Evolutionary conservation across 768 basidiomycete species (phyloP).

Genomic region (Jaapia argillacea): DNA sequence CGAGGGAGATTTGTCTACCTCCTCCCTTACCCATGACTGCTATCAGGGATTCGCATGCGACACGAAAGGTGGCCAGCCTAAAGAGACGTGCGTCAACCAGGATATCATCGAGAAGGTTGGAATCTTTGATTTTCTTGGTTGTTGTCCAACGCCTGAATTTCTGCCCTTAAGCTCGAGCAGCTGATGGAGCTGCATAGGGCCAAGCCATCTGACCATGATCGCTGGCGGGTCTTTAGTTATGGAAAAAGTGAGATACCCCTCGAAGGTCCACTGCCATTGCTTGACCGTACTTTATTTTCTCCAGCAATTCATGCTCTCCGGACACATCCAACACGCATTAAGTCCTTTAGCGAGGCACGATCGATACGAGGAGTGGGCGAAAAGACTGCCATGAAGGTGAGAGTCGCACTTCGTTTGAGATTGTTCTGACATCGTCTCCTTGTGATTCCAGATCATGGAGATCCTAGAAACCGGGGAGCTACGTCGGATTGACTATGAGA

Average conservation of each 20-base stretch:
- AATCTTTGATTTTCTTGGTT: neutral
- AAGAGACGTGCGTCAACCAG: conserved; percentile 45
- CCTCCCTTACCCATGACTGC: no score
- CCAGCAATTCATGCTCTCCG: conserved; percentile 52
- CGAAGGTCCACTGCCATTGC: neutral
- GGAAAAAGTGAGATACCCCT: conserved; percentile 45
- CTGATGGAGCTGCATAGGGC: conserved; percentile 55
- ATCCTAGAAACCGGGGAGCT: conserved; percentile 70
- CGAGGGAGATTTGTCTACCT: no score
- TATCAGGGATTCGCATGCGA: conserved; percentile 39
- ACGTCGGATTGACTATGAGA: conserved; percentile 56
- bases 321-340: conserved; percentile 47
- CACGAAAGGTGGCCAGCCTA: conserved; percentile 24
- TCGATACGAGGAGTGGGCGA: conserved; percentile 54
- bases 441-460: conserved; percentile 70
- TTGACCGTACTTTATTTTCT: neutral
- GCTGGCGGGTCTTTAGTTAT: conserved; percentile 59
- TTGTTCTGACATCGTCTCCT: neutral
- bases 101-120: conserved; percentile 69
- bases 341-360: conserved; percentile 46
- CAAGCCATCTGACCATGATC: conserved; percentile 49
- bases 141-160: neutral
- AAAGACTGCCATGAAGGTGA: conserved; percentile 69
- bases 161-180: conserved; percentile 43
- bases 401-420: neutral